A percentile compares a stretch with the other conserved stretches of the same genome.
Conservation (phyloP, 345 rosid species). For the Murraya koenigii region DNA sequence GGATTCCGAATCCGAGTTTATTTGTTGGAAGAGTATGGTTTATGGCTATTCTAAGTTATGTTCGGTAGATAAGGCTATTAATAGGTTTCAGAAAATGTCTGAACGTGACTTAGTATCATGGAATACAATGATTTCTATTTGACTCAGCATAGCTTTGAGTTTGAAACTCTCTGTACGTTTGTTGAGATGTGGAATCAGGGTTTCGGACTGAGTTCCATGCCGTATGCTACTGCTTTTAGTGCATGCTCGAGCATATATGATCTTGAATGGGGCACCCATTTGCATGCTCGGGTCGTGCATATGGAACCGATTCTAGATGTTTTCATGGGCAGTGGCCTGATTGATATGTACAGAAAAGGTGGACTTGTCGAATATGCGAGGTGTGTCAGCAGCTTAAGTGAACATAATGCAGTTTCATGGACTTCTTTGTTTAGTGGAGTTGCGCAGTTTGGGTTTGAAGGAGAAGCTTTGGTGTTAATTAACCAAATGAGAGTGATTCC, state of each 20-base stretch:
- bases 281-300: slow-evolving; percentile 28
- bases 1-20: slow-evolving; percentile 19
- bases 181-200: slow-evolving; percentile 29
- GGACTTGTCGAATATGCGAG: slow-evolving; percentile 19
- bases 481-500: slow-evolving; percentile 25
- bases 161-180: slow-evolving; percentile 20
- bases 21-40: slow-evolving; percentile 31
- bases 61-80: slow-evolving; percentile 23
- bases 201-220: slow-evolving; percentile 21
- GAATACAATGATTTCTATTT: slow-evolving; percentile 25
- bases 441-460: slow-evolving; percentile 21
- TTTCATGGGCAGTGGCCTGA: slow-evolving; percentile 18
- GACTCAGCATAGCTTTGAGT: slow-evolving; percentile 21
- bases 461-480: slow-evolving; percentile 22
- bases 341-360: slow-evolving; percentile 27
- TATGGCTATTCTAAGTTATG: slow-evolving; percentile 19
- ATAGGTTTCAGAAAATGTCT: slow-evolving; percentile 21
- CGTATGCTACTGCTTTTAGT: slow-evolving; percentile 27
- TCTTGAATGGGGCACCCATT: slow-evolving; percentile 30
- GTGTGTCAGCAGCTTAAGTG: slow-evolving; percentile 10
- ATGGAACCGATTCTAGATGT: slow-evolving; percentile 7
- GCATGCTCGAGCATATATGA: slow-evolving; percentile 18
- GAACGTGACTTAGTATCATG: slow-evolving; percentile 28
- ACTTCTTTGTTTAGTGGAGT: slow-evolving; percentile 24
- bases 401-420: slow-evolving; percentile 25